Evolutionary conservation across 768 basidiomycete genomes (phyloP).

Genomic region (Gelatoporia subvermispora): DNA sequence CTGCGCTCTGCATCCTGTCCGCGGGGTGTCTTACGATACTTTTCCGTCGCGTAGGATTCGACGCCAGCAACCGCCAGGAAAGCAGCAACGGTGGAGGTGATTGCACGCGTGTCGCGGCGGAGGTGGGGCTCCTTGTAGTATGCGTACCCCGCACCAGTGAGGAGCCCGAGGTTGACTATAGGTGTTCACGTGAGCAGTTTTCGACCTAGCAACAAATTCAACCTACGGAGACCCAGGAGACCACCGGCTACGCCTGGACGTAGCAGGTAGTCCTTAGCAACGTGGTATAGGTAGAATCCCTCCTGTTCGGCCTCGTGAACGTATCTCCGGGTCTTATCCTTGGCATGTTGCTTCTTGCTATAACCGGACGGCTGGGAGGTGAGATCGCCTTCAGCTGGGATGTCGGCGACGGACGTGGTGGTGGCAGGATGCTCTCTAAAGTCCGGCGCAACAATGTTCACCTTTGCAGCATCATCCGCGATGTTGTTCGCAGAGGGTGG

Average conservation of each 20-base stretch:
- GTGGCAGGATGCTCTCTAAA: conserved; percentile 44
- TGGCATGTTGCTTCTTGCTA: background rate
- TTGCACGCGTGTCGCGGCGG: conserved; percentile 48
- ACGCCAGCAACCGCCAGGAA: conserved; percentile 52
- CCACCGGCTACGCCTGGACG: conserved; percentile 71
- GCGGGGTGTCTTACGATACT: conserved; percentile 51
- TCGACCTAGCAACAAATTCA: background rate
- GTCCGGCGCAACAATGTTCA: conserved; percentile 49
- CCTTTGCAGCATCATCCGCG: conserved; percentile 47
- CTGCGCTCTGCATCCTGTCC: conserved; percentile 53
- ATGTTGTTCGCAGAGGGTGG: conserved; percentile 32
- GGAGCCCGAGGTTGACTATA: conserved; percentile 66
- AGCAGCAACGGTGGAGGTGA: conserved; percentile 50
- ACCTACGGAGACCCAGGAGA: conserved; percentile 61
- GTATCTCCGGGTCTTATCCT: conserved; percentile 20
- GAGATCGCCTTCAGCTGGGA: conserved; percentile 19
- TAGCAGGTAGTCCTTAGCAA: conserved; percentile 49
- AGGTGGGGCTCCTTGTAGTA: conserved; percentile 60
- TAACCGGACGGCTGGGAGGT: conserved; percentile 3
- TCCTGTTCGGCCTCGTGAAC: conserved; percentile 45
- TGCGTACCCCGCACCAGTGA: conserved; percentile 55
- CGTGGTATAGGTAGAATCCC: conserved; percentile 46
- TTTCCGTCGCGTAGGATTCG: conserved; percentile 61
- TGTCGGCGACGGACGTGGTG: conserved; percentile 18
- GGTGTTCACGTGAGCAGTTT: background rate